Evolutionary conservation across 202 grass and related monocot genomes (phyloP), one percentile per base, ranked within the genome.

Genomic region (Bolboschoenoplectus hybrid): DNA sequence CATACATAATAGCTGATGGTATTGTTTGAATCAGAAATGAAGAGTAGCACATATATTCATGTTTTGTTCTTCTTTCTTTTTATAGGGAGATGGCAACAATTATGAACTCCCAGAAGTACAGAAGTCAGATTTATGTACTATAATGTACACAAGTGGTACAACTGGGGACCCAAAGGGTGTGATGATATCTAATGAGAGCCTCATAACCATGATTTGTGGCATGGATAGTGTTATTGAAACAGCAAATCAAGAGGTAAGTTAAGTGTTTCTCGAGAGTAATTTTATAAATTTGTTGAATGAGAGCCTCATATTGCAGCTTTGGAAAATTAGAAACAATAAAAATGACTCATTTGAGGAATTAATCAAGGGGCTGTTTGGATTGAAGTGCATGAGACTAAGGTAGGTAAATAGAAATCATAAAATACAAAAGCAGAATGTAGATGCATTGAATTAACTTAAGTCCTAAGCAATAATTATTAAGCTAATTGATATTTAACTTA

Each of bases 111-210:
- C 91, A 64, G 87, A 87, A 85, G 87, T 91, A 56, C 90, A 92
- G 55, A 94, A 74, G 85, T 86, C 90, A 12, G 96, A 98, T 82
- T 91, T 98, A 44, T 95, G 90, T 56, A 95, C 89, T 0, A 91
- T 95, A 85, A 95, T 98, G 95, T 98, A 97, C 87, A 97, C 95
- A 44, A 97, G 95, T 6, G 93, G 95, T 77, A 98, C 95, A 76
- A 98, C 93, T 67, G 96, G 96, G 62, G 93, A 98, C 44, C 93
- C 96, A 61, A 98, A 98, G 87, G 96, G 93, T 60, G 96, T 95
- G 47, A 85, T 98, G 90, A 62, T 98, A 89, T 91, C 91, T n/a
- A 95, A 98, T 78, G 90, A 90, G 81, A 94, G 89, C 85, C 87
- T 95, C 52, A 69, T 94, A 75, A n/a, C 86, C 78, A 89, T 91